Conservation (phyloP, 2,329 filamentous ascomycete genomes). For the Fusarium chuoi region DNA sequence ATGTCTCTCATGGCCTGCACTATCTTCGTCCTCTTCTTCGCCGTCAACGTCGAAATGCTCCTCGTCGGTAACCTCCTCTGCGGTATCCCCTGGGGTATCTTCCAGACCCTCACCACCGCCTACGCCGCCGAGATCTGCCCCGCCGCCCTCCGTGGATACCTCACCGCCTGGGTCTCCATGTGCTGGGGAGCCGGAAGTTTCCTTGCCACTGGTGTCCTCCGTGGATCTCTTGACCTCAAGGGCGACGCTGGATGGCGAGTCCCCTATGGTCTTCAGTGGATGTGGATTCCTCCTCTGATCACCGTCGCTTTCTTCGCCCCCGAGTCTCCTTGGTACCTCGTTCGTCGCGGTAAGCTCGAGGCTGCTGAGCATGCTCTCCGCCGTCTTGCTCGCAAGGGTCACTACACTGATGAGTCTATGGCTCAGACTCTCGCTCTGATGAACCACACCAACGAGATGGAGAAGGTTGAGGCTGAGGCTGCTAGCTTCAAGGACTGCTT, state of each 20-base stretch:
- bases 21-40: conserved; percentile 61
- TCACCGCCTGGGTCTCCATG: conserved; percentile 60
- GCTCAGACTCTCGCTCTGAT: conserved; percentile 55
- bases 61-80: conserved; percentile 57
- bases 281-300: conserved; percentile 57
- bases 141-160: conserved; percentile 56
- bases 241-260: conserved; percentile 58
- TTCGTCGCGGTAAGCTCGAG: conserved; percentile 53
- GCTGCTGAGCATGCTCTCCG: conserved; percentile 52
- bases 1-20: conserved; percentile 53
- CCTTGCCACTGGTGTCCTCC: conserved; percentile 54
- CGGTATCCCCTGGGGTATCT: conserved; percentile 58
- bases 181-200: conserved; percentile 62
- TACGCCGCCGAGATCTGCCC: conserved; percentile 61
- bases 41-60: conserved; percentile 52
- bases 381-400: conserved; percentile 50
- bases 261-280: conserved; percentile 61
- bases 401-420: conserved; percentile 53
- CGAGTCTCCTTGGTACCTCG: conserved; percentile 61
- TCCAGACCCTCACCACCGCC: conserved; percentile 58
- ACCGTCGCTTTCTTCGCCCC: conserved; percentile 56
- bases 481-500: conserved; percentile 62
- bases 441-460: conserved; percentile 54
- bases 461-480: conserved; percentile 53
- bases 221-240: conserved; percentile 50